A percentile compares a stretch with the other conserved stretches of the same genome.
Evolutionary conservation across 108 stramenopile species (phyloP).

Genomic region (Schizochytrium sp.): DNA sequence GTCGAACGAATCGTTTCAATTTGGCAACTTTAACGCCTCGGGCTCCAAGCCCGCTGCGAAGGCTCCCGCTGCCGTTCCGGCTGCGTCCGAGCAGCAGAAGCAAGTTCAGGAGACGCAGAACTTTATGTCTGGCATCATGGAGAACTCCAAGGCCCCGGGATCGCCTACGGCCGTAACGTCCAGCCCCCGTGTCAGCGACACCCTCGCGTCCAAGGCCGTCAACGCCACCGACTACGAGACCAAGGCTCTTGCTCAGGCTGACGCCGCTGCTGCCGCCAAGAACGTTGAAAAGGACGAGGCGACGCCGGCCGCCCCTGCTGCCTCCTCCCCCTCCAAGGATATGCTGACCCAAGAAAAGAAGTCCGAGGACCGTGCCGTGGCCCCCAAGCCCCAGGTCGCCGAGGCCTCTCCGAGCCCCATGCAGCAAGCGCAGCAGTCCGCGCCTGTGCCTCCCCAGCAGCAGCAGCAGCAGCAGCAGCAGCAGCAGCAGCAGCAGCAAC

Average conservation of each 20-base stretch:
- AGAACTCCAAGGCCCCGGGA: background rate
- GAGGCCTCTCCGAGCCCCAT: background rate
- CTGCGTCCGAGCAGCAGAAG: background rate
- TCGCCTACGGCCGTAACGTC: background rate
- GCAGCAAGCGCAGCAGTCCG: background rate
- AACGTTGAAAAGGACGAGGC: background rate
- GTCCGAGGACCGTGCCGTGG: background rate
- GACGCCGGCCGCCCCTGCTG: background rate
- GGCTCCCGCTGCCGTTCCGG: background rate
- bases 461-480: background rate
- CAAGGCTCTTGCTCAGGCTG: background rate
- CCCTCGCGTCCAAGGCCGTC: slow-evolving; percentile 12
- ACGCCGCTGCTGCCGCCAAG: background rate
- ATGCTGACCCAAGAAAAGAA: background rate
- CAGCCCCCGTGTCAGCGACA: background rate
- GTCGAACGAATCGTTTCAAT: background rate
- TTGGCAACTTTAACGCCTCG: background rate
- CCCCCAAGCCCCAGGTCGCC: background rate
- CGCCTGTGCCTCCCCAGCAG: background rate
- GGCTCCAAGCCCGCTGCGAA: background rate
- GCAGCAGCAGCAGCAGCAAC: no score
- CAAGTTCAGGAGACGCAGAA: background rate
- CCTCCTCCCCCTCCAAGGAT: background rate
- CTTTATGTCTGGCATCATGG: background rate
- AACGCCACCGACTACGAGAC: slow-evolving; percentile 19